Base-by-base conservation (phyloP, 2,329 filamentous ascomycete species). In the Neonectria hederae region DNA sequence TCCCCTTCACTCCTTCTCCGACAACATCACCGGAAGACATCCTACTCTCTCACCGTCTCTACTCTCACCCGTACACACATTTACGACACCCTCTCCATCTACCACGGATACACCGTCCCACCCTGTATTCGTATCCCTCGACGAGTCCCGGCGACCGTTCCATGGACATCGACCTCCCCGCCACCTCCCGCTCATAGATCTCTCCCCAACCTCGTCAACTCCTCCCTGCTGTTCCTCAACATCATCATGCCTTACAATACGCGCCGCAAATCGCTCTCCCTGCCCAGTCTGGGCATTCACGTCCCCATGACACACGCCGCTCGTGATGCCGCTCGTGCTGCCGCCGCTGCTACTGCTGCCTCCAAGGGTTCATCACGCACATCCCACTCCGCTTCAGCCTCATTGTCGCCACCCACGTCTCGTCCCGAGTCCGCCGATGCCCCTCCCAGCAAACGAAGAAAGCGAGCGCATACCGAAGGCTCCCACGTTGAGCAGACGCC, bases 211-310 rank as follows among this genome's bases (percentile, higher is more conserved):
- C 30, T 42, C 45, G 43, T 48, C 55, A 54, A 21, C 43, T 3
- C 10, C 10, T 32, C 10, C 28, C 58, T 63, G 54, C 57, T 61
- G 49, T 35, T 30, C 63, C 35, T 53, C 56, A 40, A 35, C 49
- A 53, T 67, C 65, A 61, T 54, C 69, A 97, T 97, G 93, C 92
- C 91, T 77, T 97, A 97, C 86, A 97, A 97, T 81, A 98, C 95
- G 72, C 92, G 95, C 82, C 91, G 94, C 81, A 98, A 98, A 85
- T 97, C 94, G 76, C 84, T 99, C 71, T 97, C 94, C 67, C 85
- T 98, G 76, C 92, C 93, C 65, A 97, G 94, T 71, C 87, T 98
- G 75, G 96, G 96, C 78, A 97, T 98, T 74, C 92, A 96, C 75
- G 85, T 97, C 69, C 90, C 92, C 69, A 87, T 91, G 74, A 84